Base-by-base conservation (phyloP, 148 eudicot species). In the Gaultheria prostrata region DNA sequence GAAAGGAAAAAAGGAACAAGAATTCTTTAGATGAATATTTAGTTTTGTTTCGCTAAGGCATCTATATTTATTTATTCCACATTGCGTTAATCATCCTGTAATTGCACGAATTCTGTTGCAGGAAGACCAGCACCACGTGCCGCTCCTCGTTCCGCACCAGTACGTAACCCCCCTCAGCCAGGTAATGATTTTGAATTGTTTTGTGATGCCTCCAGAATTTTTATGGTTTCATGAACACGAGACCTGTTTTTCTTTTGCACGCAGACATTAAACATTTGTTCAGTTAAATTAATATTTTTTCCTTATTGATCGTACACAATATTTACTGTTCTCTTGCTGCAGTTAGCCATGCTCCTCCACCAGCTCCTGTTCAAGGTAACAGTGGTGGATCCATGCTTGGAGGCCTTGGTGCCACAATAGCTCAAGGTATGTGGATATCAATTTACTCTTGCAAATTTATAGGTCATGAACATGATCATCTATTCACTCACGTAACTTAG, bases 81-180 rank as follows among this genome's bases (percentile, higher is more conserved):
- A 15, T 61, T 78, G 54, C 54, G 26, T 65, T 70, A 50, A 14
- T 65, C 35, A 59, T 32, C 43, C 83, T 84, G 33, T 48, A 7
- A 21, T 33, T 54, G 28, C n/a, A 6, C 43, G 15, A 12, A 56
- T 9, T 69, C 46, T 82, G 48, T 87, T 83, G 75, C 93, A 95
- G 98, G 98, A 91, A 90, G 97, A 84, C 84, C 97, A 77, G 90
- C 95, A 43, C 84, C 88, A 49, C 97, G 94, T 77, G 89, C 95
- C 7, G 92, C 95, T 84, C 90, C 93, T 81, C 96, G 93, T 43
- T 75, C 90, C 13, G 94, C 90, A 70, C 88, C 96, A 59, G 83
- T 89, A 6, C 92, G 97, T 48, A 92, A 82, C 86, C 93, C 94
- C 83, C 92, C 95, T 43, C 90, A 90, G 74, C 87, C 83, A 86